Percentiles rank a stretch among this genome's conserved stretches.
phyloP scores from a whole-genome alignment of 441 rosid genomes.

The Macaranga tanarius region DNA sequence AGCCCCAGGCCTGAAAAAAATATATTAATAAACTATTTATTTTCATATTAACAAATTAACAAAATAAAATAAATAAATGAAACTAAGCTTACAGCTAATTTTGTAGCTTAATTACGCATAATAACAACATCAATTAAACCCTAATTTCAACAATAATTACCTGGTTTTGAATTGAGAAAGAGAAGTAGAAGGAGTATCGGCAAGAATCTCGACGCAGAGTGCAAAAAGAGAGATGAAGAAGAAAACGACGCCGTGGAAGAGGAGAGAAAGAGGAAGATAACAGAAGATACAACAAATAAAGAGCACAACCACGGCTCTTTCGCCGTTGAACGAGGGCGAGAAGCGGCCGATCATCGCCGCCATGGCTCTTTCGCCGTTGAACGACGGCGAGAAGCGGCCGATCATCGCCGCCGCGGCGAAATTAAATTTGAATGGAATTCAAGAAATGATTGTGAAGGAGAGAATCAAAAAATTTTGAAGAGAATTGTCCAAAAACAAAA shows the following conservation, averaged over 20 bases:
- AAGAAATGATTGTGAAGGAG: too few species aligned
- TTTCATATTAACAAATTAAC: background rate
- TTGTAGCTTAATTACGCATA: background rate
- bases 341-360: too few species aligned
- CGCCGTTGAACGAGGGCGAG: constrained; percentile 59
- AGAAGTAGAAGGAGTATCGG: constrained; percentile 45
- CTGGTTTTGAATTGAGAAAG: constrained; percentile 58
- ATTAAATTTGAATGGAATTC: background rate
- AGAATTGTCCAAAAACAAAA: background rate
- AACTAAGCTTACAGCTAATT: background rate
- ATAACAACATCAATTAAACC: too few species aligned
- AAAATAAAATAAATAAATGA: background rate
- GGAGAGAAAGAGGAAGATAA: constrained; percentile 60
- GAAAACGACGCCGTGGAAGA: constrained; percentile 65
- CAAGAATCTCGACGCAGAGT: constrained; percentile 60
- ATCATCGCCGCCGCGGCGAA: constrained; percentile 19
- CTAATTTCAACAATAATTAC: constrained; percentile 24
- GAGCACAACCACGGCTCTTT: constrained; percentile 70
- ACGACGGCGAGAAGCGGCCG: constrained; percentile 31
- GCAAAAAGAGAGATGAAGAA: constrained; percentile 59
- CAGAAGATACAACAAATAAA: constrained; percentile 49
- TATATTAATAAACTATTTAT: background rate
- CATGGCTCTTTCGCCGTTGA: constrained; percentile 57
- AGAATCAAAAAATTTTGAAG: too few species aligned
- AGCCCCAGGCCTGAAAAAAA: constrained; percentile 63